Evolutionary conservation across 192 early-diverging fungal genomes (phyloP).

Genomic region (Coemansia aciculifera): DNA sequence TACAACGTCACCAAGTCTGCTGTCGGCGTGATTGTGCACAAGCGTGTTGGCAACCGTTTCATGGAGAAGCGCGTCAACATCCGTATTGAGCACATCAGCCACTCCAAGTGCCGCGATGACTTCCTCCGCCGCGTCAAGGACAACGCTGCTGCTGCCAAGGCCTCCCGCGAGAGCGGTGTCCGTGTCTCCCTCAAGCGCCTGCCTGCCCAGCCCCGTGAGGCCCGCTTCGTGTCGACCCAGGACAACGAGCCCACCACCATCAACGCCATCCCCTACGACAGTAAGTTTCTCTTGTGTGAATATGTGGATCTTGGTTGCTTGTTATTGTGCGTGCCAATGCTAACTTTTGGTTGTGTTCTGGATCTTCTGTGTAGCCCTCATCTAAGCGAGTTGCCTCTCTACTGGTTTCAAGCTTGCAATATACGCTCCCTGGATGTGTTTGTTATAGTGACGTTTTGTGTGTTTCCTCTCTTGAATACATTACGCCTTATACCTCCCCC

Average conservation of each 20-base stretch:
- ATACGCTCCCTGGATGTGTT: neutral
- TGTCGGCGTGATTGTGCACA: conserved; percentile 98
- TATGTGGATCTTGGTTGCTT: neutral
- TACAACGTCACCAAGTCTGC: conserved; percentile 99
- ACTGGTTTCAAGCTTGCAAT: neutral
- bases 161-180: conserved; percentile 78
- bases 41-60: conserved; percentile 97
- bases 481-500: neutral
- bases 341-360: conserved; percentile 7
- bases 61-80: conserved; percentile 98
- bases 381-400: conserved; percentile 28
- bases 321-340: neutral
- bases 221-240: conserved; percentile 84
- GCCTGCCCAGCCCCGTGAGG: conserved; percentile 83
- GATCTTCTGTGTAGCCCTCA: conserved; percentile 42
- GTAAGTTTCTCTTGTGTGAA: conserved; percentile 26
- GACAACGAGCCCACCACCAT: conserved; percentile 92
- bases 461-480: conserved; percentile 13
- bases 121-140: conserved; percentile 97
- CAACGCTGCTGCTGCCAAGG: conserved; percentile 82
- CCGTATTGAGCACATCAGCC: conserved; percentile 98
- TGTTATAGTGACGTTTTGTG: conserved; percentile 17
- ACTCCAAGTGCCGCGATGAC: conserved; percentile 99
- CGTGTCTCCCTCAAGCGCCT: conserved; percentile 85
- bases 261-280: conserved; percentile 95